These are phyloP conservation scores for Termitomyces sp. DNA, from an alignment of 768 basidiomycete genomes.

Conservation along the genomic window DNA sequence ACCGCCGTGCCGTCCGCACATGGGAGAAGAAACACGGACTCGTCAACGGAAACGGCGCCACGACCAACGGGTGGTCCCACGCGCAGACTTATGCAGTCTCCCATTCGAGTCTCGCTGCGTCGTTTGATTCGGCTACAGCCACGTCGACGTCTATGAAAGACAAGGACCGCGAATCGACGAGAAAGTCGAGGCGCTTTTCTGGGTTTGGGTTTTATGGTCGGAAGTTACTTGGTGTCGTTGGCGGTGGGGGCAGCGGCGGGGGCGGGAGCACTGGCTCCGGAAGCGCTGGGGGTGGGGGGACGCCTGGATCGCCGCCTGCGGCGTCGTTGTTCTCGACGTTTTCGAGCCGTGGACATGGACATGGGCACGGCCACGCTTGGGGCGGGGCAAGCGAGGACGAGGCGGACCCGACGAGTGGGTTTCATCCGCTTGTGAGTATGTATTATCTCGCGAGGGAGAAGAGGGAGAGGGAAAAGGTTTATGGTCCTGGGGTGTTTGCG, in stretches of 20 bases:
- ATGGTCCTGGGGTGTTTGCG: constrained; percentile 92
- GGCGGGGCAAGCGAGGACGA: constrained; percentile 8
- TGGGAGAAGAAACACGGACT: constrained; percentile 70
- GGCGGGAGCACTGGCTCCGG: constrained; percentile 16
- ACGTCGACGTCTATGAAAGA: neutral
- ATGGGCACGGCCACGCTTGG: no score
- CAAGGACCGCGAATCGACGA: constrained; percentile 27
- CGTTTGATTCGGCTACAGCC: constrained; percentile 32
- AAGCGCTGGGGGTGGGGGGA: neutral
- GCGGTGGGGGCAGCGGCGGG: constrained; percentile 14
- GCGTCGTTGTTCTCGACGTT: neutral
- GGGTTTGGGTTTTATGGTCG: constrained; percentile 92
- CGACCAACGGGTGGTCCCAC: neutral
- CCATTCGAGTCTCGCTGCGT: constrained; percentile 62
- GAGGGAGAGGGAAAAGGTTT: constrained; percentile 89
- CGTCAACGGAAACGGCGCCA: neutral
- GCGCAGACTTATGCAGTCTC: constrained; percentile 29
- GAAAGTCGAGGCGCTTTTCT: constrained; percentile 80
- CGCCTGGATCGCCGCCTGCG: constrained; percentile 53
- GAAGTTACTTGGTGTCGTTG: constrained; percentile 67
- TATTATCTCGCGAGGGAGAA: constrained; percentile 97
- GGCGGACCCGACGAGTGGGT: constrained; percentile 84
- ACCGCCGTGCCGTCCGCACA: constrained; percentile 61
- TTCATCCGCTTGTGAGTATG: constrained; percentile 93
- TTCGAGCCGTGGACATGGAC: neutral